Evolutionary conservation across 1,284 basidiomycete genomes (phyloP), one percentile per base, ranked within the genome.

Genomic region (Austroboletus novae-zelandiae): DNA sequence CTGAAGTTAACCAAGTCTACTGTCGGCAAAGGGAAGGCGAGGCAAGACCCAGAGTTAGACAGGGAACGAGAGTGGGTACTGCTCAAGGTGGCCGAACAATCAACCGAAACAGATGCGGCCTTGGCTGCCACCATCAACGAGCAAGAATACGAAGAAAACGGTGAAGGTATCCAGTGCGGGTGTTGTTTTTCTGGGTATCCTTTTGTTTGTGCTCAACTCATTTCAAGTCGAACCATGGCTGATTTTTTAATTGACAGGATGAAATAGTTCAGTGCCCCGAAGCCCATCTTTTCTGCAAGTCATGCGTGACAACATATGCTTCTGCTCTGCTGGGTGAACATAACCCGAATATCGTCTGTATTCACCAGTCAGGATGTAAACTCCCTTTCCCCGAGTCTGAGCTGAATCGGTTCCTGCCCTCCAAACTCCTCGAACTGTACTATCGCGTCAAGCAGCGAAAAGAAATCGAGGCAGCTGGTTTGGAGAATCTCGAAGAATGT

Each of bases 241-340:
- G 29, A 58, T 36, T 15, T 36, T 15, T 23, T 23, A 23, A 23
- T 27, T 45, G 30, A 20, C 60, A 93, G 90, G 79, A 82, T 43
- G 81, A 88, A 57, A 87, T 93, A 82, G 76, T 89, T 3, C 89
- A 94, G 68, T 94, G 93, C 58, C 82, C 85, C 0, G 90, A 93
- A 45, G 84, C 87, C 0, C 88, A 91, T 63, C 73, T 87, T 5
- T 91, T 90, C 68, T 91, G 88, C 64, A 71, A 63, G 18, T 64
- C 71, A 0, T 91, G 88, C 63, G 74, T 85, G 60, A 74, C 65
- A 0, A 65, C 68, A 1, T 78, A 79, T 57, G 79, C 77, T 11
- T 71, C 74, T 7, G 79, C 68, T 18, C 64, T 75, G 31, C 72
- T 84, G 9, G 80, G 80, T 29, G 65, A 73, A 40, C 78, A 78